phyloP scores from a whole-genome alignment of 2,329 filamentous ascomycete genomes.

The Ceratocystis cacaofunesta region DNA sequence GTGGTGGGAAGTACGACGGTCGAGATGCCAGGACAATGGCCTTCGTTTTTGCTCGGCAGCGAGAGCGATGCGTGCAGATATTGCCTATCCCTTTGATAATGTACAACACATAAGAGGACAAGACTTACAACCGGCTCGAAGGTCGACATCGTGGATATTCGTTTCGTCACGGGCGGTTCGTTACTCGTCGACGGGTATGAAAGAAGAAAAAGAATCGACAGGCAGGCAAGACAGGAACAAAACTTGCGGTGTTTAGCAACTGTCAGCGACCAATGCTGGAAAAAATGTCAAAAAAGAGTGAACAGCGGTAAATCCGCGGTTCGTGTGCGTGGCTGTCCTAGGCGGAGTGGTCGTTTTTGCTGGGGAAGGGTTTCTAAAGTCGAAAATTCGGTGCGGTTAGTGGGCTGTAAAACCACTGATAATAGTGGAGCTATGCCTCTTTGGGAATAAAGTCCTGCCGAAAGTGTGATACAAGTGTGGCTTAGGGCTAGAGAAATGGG shows the following conservation, averaged over 20 bases:
- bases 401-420: conserved; percentile 4
- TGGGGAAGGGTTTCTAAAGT: conserved; percentile 8
- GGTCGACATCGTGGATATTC: conserved; percentile 45
- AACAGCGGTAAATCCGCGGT: conserved; percentile 13
- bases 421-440: conserved; percentile 2
- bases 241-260: conserved; percentile 15
- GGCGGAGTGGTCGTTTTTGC: conserved; percentile 11
- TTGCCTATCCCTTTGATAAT: not conserved
- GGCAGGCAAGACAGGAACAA: conserved; percentile 14
- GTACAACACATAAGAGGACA: conserved; percentile 15
- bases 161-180: conserved; percentile 23
- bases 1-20: conserved; percentile 2
- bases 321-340: conserved; percentile 15
- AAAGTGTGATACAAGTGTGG: conserved; percentile 13
- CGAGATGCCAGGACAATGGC: not conserved
- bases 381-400: conserved; percentile 12
- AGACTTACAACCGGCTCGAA: conserved; percentile 57
- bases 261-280: conserved; percentile 8
- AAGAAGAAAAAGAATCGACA: conserved; percentile 22
- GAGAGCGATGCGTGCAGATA: conserved; percentile 10
- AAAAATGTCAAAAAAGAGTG: conserved; percentile 16
- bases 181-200: conserved; percentile 23
- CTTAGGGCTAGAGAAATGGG: conserved; percentile 14
- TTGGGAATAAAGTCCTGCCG: not conserved
- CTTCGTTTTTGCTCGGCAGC: not conserved